Evolutionary conservation across 208 protist genomes (phyloP).

Genomic region (Wallacemonas sp.): DNA sequence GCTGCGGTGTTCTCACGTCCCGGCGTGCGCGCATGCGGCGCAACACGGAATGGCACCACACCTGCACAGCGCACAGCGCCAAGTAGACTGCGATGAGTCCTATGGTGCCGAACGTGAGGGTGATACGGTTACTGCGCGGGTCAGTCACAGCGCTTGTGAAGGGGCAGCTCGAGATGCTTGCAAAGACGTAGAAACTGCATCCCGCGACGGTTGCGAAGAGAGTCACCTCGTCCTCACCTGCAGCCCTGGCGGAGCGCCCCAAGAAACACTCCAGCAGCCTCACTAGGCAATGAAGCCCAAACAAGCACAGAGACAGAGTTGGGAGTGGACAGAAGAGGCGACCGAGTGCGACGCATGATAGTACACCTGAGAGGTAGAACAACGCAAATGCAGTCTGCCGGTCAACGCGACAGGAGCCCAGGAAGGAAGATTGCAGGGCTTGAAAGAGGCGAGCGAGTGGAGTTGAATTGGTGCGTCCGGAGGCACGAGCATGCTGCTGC

Average conservation of each 20-base stretch:
- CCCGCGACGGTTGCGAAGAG: slow-evolving; percentile 74
- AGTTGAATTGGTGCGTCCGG: too few relatives aligned
- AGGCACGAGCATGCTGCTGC: too few relatives aligned
- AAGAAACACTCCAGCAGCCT: slow-evolving; percentile 61
- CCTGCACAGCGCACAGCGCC: slow-evolving; percentile 54
- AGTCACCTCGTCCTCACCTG: slow-evolving; percentile 45
- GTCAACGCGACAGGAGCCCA: slow-evolving; percentile 30
- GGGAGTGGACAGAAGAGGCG: neutral
- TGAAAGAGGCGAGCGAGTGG: too few relatives aligned
- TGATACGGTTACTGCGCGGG: too few relatives aligned
- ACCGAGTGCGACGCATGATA: slow-evolving; percentile 11
- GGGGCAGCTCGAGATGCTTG: slow-evolving; percentile 41
- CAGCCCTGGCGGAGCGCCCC: slow-evolving; percentile 53
- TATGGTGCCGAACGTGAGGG: slow-evolving; percentile 8
- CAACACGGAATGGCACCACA: slow-evolving; percentile 52
- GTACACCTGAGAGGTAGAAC: slow-evolving; percentile 59
- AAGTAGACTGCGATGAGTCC: slow-evolving; percentile 31
- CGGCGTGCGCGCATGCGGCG: slow-evolving; percentile 22
- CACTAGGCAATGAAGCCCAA: slow-evolving; percentile 62
- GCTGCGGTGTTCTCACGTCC: too few relatives aligned
- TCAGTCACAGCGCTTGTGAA: neutral
- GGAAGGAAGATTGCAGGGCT: too few relatives aligned
- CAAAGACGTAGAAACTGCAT: slow-evolving; percentile 72
- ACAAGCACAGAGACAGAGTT: slow-evolving; percentile 35
- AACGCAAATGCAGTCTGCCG: slow-evolving; percentile 40